Evolutionary conservation across 2,329 filamentous ascomycete genomes (phyloP).

Genomic region (Xylaria sp.): DNA sequence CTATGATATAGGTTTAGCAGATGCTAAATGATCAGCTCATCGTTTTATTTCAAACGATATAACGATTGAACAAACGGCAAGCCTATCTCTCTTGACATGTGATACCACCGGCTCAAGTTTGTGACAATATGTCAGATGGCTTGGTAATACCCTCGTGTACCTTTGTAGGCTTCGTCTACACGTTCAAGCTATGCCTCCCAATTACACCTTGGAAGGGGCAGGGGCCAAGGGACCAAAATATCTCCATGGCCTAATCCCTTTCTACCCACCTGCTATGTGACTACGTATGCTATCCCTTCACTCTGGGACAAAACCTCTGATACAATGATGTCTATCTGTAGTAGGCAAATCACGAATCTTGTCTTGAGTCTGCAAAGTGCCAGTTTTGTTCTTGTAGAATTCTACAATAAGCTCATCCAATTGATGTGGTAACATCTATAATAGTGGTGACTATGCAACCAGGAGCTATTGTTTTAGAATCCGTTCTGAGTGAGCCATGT

Average conservation of each 20-base stretch:
- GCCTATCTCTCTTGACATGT: background rate
- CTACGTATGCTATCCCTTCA: too few species aligned
- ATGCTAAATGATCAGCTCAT: background rate
- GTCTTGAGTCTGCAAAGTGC: background rate
- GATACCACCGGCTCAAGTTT: background rate
- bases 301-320: too few species aligned
- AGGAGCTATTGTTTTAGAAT: background rate
- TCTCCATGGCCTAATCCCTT: too few species aligned
- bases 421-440: background rate
- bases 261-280: too few species aligned
- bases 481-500: background rate
- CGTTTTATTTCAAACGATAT: background rate
- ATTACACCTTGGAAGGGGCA: too few species aligned
- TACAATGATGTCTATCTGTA: background rate
- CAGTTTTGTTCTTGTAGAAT: too few species aligned
- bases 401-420: background rate
- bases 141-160: too few species aligned
- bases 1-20: background rate
- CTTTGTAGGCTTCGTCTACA: too few species aligned
- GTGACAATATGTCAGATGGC: too few species aligned
- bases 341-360: background rate
- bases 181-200: too few species aligned
- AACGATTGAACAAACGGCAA: background rate
- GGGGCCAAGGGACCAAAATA: too few species aligned
- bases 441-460: background rate